phyloP scores from a whole-genome alignment of 345 rosid genomes.

The Dipteronia sinensis region DNA sequence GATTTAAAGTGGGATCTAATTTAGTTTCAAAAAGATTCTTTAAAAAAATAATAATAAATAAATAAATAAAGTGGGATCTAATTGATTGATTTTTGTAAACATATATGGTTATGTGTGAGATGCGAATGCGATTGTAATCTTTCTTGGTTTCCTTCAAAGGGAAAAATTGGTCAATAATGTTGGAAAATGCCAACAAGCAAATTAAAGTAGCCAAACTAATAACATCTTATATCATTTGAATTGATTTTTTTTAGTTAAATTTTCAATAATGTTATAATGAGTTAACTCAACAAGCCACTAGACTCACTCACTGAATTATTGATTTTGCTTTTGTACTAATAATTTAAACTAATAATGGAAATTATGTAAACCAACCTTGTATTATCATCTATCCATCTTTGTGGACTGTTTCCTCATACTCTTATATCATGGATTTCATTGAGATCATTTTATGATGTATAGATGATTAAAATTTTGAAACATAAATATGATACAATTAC shows the following conservation, averaged over 20 bases:
- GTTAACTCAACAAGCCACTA: neutral
- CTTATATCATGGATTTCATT: neutral
- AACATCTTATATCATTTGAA: no score
- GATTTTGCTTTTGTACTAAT: neutral
- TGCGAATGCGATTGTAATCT: neutral
- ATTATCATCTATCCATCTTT: neutral
- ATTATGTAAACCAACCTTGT: neutral
- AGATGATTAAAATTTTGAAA: no score
- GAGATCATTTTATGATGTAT: no score
- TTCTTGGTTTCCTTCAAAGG: neutral
- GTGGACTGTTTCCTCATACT: neutral
- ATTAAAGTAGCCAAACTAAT: neutral
- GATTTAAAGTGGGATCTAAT: neutral
- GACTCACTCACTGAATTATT: neutral
- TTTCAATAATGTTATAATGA: neutral
- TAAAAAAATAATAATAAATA: no score
- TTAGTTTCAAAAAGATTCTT: no score
- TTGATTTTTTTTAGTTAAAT: no score
- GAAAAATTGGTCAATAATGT: conserved; percentile 1
- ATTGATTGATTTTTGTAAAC: neutral
- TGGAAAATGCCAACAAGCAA: neutral
- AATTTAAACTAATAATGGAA: neutral
- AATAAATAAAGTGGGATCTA: neutral
- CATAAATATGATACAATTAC: no score
- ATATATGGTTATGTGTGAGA: neutral